Base-by-base conservation (phyloP, 306 rosid genomes). In the Vigna reflexopilosa region DNA sequence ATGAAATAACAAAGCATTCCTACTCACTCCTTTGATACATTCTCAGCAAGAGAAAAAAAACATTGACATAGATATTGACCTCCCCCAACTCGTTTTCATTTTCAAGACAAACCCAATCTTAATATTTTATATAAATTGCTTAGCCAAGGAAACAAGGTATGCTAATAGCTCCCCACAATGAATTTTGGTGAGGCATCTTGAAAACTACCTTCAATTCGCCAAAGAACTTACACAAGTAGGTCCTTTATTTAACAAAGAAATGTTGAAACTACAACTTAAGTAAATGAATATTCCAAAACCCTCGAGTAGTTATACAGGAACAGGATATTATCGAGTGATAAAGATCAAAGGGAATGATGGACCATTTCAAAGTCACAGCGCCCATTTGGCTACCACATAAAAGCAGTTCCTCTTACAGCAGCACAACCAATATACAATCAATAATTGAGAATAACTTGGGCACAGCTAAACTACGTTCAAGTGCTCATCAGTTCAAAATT, bases 131-230 rank as follows among this genome's bases (percentile, higher is more conserved):
- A 54, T 14, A 59, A 75, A 75, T 26, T 51, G 68, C 56, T 68
- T 26, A 49, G 71, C 24, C 30, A 62, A 62, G 58, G 73, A 79
- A 72, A 73, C 63, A 74, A 73, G 12, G 24, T 24, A 66, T 66
- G 75, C 52, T 47, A 32, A 52, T 64, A 30, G 42, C 40, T 40
- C 40, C 34, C 28, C 38, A 38, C 26, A 64, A 14, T 49, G 45
- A 52, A 17, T 64, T 80, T 42, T 47, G 51, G 45, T 51, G 40
- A 13, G 47, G 68, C 64, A 57, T 36, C 80, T 67, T 20, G 14
- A 80, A 45, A 6, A 67, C 36, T 73, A 64, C 52, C 69, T 52
- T 65, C 52, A 36, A 75, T 81, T 56, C 44, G 42, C n/a, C 26
- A 32, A 40, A 69, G 16, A 32, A 36, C 70, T 67, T 44, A 48